Conservation (phyloP, 2,329 filamentous ascomycete species). For the Monilinia aucupariae region DNA sequence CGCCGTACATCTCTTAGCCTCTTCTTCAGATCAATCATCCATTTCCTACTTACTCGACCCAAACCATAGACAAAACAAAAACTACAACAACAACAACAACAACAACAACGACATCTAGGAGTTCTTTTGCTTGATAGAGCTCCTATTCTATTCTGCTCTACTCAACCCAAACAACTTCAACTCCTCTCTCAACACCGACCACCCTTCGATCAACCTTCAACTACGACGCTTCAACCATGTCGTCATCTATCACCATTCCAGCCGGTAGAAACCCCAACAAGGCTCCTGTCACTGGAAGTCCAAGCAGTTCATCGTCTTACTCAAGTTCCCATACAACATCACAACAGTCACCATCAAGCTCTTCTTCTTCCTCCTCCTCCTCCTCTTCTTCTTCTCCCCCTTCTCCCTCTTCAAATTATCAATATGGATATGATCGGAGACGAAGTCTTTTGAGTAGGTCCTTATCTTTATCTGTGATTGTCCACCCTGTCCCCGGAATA, state of each 20-base stretch:
- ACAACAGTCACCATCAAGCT: slow-evolving; percentile 40
- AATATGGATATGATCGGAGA: slow-evolving; percentile 48
- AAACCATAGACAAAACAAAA: neutral
- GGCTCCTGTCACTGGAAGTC: slow-evolving; percentile 37
- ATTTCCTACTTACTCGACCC: neutral
- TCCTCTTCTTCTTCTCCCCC: no score
- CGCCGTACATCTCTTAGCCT: neutral
- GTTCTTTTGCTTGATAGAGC: neutral
- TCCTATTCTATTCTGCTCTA: neutral
- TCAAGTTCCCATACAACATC: slow-evolving; percentile 51
- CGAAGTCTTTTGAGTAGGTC: slow-evolving; percentile 57
- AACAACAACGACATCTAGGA: no score
- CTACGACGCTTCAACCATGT: slow-evolving; percentile 39
- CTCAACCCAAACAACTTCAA: neutral
- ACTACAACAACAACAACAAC: neutral
- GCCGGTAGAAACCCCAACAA: slow-evolving; percentile 40
- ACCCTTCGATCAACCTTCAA: neutral
- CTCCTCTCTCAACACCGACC: neutral
- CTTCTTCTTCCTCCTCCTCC: slow-evolving; percentile 33
- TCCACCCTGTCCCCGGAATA: neutral
- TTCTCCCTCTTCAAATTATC: slow-evolving; percentile 34
- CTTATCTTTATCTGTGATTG: slow-evolving; percentile 19
- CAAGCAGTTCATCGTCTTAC: slow-evolving; percentile 51
- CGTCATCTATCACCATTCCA: slow-evolving; percentile 66
- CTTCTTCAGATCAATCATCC: neutral